A percentile compares a stretch with the other conserved stretches of the same genome.
Conservation (phyloP, 2,329 filamentous ascomycete genomes). For the Pestalotiopsis sp. region DNA sequence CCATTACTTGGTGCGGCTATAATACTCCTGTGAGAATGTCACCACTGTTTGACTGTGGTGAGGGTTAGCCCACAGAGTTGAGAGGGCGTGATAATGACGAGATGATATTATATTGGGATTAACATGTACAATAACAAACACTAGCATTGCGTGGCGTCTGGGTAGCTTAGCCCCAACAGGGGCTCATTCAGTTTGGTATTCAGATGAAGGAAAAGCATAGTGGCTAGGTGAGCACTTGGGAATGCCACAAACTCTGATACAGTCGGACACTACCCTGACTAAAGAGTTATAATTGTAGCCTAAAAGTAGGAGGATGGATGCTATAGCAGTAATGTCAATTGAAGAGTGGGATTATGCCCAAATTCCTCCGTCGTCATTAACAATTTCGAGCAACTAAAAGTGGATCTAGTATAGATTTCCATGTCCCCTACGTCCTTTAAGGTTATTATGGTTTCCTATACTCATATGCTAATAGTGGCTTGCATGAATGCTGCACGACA, state of each 20-base stretch:
- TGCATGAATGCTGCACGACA: background rate
- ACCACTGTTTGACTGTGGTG: background rate
- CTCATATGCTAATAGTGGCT: too few species aligned
- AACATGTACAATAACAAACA: background rate
- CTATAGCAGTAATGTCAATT: background rate
- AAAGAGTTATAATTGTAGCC: background rate
- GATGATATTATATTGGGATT: background rate
- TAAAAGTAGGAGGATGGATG: background rate
- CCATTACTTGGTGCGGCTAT: slow-evolving; percentile 4
- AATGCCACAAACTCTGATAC: background rate
- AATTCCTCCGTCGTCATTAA: background rate
- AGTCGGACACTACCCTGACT: background rate
- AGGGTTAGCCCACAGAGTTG: background rate
- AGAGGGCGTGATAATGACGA: background rate
- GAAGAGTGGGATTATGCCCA: background rate
- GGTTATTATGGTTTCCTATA: too few species aligned
- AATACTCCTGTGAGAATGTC: slow-evolving; percentile 5
- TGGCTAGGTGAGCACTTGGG: background rate
- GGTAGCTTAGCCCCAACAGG: background rate
- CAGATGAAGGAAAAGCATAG: background rate
- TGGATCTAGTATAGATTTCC: too few species aligned
- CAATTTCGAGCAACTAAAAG: background rate
- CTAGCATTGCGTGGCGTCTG: slow-evolving; percentile 14
- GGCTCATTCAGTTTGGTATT: background rate
- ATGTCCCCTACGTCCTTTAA: too few species aligned